Evolutionary conservation across 345 rosid species (phyloP).

Genomic region (Boechera divaricarpa): DNA sequence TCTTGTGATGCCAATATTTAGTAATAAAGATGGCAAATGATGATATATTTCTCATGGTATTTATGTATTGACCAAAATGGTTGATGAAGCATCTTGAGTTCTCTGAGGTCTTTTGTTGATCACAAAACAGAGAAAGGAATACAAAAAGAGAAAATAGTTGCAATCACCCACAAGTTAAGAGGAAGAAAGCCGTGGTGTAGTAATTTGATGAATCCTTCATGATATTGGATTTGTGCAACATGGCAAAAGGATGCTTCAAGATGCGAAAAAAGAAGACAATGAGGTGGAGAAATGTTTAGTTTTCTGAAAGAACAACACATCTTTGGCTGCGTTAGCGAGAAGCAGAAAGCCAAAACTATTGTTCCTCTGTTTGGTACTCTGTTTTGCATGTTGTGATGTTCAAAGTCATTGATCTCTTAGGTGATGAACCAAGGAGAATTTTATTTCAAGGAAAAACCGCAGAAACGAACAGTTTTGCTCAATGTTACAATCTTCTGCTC

Average conservation of each 20-base stretch:
- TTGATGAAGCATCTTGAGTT: slow-evolving; percentile 3
- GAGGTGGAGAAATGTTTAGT: not conserved
- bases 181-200: not conserved
- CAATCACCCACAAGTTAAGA: not conserved
- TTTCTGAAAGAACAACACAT: not conserved
- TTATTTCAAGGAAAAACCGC: not conserved
- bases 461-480: not conserved
- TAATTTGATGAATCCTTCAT: not conserved
- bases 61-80: slow-evolving; percentile 6
- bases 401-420: not conserved
- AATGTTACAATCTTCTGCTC: not conserved
- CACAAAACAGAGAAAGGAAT: not conserved
- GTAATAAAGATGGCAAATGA: not conserved
- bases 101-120: not conserved
- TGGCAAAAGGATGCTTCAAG: not conserved
- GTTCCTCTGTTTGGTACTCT: not conserved
- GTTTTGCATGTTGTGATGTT: not conserved
- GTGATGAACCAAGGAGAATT: not conserved
- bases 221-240: not conserved
- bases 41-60: not conserved
- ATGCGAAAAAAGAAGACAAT: not conserved
- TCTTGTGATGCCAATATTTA: not conserved
- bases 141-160: not conserved
- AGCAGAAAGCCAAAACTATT: not conserved
- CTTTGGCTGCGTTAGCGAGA: not conserved